phyloP scores from a whole-genome alignment of 1,284 basidiomycete genomes.

The Afroboletus lepidellus region DNA sequence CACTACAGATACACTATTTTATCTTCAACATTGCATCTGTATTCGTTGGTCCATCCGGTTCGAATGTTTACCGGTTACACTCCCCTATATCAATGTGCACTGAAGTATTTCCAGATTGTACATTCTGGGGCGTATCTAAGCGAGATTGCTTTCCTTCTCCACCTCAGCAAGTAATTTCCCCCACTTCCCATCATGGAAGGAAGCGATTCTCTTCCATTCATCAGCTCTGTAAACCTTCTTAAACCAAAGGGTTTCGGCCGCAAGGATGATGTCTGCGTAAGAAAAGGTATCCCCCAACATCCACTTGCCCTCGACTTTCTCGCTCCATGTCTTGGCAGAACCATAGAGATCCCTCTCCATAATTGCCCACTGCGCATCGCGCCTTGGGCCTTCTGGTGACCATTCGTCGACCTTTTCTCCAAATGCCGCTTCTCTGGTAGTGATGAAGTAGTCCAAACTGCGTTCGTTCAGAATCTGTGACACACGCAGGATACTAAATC shows the following conservation, averaged over 20 bases:
- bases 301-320: slow-evolving; percentile 20
- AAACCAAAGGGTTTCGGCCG: slow-evolving; percentile 16
- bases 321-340: slow-evolving; percentile 18
- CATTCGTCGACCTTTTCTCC: slow-evolving; percentile 17
- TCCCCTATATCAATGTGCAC: too few relatives aligned
- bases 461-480: slow-evolving; percentile 22
- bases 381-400: slow-evolving; percentile 26
- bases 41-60: too few relatives aligned
- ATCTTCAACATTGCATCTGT: too few relatives aligned
- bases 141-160: slow-evolving; percentile 25
- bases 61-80: too few relatives aligned
- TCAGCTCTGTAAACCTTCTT: slow-evolving; percentile 16
- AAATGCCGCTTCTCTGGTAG: not conserved
- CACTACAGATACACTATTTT: too few relatives aligned
- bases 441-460: slow-evolving; percentile 17
- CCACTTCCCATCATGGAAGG: slow-evolving; percentile 27
- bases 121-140: not conserved
- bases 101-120: too few relatives aligned
- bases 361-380: slow-evolving; percentile 23
- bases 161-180: slow-evolving; percentile 20
- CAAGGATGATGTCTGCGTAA: slow-evolving; percentile 31
- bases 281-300: slow-evolving; percentile 30
- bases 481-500: slow-evolving; percentile 17
- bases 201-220: slow-evolving; percentile 26
- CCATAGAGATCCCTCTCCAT: slow-evolving; percentile 13